phyloP scores from a whole-genome alignment of 495 filamentous ascomycete genomes.

The Aspergillus ostianus region DNA sequence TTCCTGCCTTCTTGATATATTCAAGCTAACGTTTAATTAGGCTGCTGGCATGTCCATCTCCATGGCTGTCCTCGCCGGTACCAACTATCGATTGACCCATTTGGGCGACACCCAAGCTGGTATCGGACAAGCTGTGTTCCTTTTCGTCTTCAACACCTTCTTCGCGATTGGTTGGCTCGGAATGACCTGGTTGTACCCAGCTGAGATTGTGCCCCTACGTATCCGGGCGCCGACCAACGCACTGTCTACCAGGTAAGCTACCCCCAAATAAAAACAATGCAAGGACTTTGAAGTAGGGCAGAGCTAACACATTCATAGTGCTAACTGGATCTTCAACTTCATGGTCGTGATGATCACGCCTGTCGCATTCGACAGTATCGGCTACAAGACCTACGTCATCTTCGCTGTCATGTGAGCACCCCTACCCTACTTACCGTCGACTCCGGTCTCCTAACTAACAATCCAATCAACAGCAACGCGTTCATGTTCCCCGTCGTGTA shows the following conservation, averaged over 20 bases:
- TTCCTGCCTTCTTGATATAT: conserved; percentile 19
- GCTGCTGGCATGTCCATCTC: conserved; percentile 65
- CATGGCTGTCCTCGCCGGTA: conserved; percentile 61
- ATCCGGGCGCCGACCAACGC: conserved; percentile 75
- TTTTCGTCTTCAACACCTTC: conserved; percentile 76
- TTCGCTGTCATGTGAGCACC: conserved; percentile 64
- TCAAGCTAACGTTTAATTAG: conserved; percentile 49
- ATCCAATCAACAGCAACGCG: conserved; percentile 52
- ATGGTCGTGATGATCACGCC: conserved; percentile 72
- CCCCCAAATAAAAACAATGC: conserved; percentile 18
- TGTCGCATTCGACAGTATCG: conserved; percentile 62
- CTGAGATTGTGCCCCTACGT: conserved; percentile 67
- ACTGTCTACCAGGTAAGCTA: conserved; percentile 54
- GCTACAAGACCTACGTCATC: conserved; percentile 74
- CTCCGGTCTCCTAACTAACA: conserved; percentile 12
- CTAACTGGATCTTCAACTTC: conserved; percentile 50
- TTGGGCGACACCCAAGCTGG: conserved; percentile 36
- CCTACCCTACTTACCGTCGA: neutral
- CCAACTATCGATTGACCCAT: conserved; percentile 34
- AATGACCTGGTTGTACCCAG: conserved; percentile 75
- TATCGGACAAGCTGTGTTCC: conserved; percentile 55
- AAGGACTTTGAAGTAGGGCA: conserved; percentile 29
- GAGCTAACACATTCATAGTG: conserved; percentile 1
- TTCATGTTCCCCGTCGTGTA: conserved; percentile 67
- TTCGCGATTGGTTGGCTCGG: conserved; percentile 76